Evolutionary conservation across 441 rosid genomes (phyloP).

Genomic region (Populus hybrid): DNA sequence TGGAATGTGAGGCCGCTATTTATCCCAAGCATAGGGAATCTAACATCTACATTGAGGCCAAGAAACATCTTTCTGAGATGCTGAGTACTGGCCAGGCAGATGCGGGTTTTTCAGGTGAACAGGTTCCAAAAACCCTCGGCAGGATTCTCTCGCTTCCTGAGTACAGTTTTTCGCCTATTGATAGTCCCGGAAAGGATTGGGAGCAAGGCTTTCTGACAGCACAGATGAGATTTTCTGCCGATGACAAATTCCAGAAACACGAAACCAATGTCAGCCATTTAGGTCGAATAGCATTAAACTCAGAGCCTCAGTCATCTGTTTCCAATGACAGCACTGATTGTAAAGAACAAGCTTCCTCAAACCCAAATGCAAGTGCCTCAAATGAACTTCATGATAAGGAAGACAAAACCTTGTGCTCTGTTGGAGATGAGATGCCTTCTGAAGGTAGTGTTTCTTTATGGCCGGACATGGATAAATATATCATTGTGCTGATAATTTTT

Average conservation of each 20-base stretch:
- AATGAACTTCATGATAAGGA: conserved; percentile 24
- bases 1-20: conserved; percentile 25
- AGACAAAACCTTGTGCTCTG: conserved; percentile 28
- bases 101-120: conserved; percentile 39
- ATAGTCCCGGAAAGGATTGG: conserved; percentile 65
- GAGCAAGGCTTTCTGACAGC: conserved; percentile 39
- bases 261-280: conserved; percentile 32
- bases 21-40: conserved; percentile 47
- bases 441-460: conserved; percentile 42
- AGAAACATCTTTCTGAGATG: conserved; percentile 90
- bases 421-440: conserved; percentile 24
- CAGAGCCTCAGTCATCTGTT: conserved; percentile 30
- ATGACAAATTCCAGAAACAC: conserved; percentile 39
- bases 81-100: conserved; percentile 50
- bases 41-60: conserved; percentile 82
- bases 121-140: conserved; percentile 59
- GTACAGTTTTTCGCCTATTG: conserved; percentile 53
- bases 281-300: conserved; percentile 24
- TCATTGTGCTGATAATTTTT: conserved; percentile 7
- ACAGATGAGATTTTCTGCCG: conserved; percentile 46
- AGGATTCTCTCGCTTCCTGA: conserved; percentile 86
- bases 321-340: conserved; percentile 26
- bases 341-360: conserved; percentile 22
- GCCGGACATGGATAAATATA: conserved; percentile 9
- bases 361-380: conserved; percentile 19